phyloP scores from a whole-genome alignment of 371 early-diverging fungal species.

The Saksenaea oblongispora region DNA sequence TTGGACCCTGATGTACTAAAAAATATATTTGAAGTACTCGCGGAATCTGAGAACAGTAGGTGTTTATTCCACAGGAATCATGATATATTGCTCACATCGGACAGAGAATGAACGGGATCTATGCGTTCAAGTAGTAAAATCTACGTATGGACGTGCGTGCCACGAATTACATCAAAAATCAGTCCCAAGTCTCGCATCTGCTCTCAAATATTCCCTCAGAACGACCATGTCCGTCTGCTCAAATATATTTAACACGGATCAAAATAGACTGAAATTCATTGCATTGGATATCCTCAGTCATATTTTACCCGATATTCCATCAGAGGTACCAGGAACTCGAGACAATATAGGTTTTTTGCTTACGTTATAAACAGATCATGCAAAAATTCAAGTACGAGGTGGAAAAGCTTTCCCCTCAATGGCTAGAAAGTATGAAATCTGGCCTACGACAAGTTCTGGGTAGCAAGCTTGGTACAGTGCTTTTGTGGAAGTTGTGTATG shows the following conservation, averaged over 20 bases:
- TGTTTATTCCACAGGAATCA: neutral
- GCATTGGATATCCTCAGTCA: conserved; percentile 27
- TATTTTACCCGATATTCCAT: conserved; percentile 30
- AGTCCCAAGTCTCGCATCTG: conserved; percentile 33
- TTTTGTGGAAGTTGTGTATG: neutral
- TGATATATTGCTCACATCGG: neutral
- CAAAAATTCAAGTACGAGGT: conserved; percentile 29
- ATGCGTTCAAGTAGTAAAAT: conserved; percentile 21
- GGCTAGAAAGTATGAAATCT: conserved; percentile 22
- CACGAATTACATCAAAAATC: conserved; percentile 20
- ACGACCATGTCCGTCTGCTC: conserved; percentile 32
- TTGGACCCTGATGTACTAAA: conserved; percentile 44
- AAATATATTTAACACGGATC: conserved; percentile 25
- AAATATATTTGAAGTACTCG: conserved; percentile 26
- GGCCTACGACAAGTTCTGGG: conserved; percentile 37
- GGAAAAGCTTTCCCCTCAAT: conserved; percentile 13
- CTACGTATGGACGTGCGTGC: conserved; percentile 25
- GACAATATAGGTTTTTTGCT: neutral
- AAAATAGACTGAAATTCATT: conserved; percentile 35
- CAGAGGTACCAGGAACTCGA: conserved; percentile 16
- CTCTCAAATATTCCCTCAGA: conserved; percentile 33
- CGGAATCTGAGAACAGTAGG: conserved; percentile 13
- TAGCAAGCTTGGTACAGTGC: conserved; percentile 35
- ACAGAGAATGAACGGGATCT: conserved; percentile 19
- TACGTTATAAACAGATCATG: conserved; percentile 14